Percentiles rank a stretch among this genome's conserved stretches.
phyloP scores from a whole-genome alignment of 208 protist species.

The Leishmania amazonensis region DNA sequence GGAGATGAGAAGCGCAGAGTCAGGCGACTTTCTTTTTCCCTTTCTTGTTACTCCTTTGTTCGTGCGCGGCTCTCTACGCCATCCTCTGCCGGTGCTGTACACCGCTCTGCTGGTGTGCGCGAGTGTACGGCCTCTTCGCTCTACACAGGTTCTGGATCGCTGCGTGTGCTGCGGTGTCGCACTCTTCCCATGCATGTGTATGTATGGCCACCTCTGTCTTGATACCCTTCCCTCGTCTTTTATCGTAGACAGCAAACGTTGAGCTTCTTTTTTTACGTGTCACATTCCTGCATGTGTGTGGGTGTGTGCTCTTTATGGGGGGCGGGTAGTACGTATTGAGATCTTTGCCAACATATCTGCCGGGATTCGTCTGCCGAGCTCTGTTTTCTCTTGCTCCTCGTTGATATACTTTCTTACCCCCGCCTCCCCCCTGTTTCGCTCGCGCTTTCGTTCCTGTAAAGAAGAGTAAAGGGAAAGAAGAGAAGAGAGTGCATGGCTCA shows the following conservation, averaged over 20 bases:
- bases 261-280: background rate
- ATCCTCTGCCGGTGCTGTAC: background rate
- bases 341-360: background rate
- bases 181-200: background rate
- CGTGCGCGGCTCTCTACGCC: background rate
- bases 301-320: background rate
- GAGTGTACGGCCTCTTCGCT: background rate
- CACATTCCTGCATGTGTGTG: background rate
- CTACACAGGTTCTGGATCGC: background rate
- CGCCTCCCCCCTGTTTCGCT: background rate
- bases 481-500: background rate
- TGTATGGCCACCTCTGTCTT: background rate
- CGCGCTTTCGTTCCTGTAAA: background rate
- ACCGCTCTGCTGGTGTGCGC: background rate
- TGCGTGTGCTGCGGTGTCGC: background rate
- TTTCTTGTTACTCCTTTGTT: background rate
- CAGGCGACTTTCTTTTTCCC: background rate
- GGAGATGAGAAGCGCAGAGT: background rate
- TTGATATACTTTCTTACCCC: background rate
- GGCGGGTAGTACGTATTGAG: background rate
- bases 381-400: background rate
- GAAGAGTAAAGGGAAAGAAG: background rate
- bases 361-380: background rate
- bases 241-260: background rate
- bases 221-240: background rate